Evolutionary conservation across 1,284 basidiomycete genomes (phyloP).

Genomic region (Filobasidium uniguttulatum): DNA sequence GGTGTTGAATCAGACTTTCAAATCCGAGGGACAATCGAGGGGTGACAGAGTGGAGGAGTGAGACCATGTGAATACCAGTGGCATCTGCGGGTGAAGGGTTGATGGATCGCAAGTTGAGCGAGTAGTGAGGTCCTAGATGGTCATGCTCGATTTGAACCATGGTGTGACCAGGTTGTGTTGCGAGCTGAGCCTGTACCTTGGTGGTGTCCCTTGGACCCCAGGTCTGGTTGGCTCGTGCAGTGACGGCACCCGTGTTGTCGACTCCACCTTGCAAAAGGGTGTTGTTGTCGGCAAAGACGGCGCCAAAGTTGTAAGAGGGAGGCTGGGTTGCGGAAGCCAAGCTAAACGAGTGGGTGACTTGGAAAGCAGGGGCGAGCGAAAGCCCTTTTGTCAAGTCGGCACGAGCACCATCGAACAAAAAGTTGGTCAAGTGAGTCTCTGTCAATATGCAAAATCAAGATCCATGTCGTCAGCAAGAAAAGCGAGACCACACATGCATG

Average conservation of each 20-base stretch:
- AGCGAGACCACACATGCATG: no score
- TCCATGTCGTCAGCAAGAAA: no score
- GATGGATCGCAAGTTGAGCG: constrained; percentile 73
- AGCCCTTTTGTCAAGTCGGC: constrained; percentile 92
- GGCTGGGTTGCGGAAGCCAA: constrained; percentile 45
- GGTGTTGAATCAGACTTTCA: constrained; percentile 74
- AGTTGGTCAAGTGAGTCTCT: constrained; percentile 88
- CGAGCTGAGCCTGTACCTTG: constrained; percentile 69
- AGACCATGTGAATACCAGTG: constrained; percentile 89
- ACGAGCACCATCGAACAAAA: constrained; percentile 89
- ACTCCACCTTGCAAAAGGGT: constrained; percentile 84
- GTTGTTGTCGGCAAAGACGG: constrained; percentile 74
- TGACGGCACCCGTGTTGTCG: constrained; percentile 84
- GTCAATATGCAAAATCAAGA: no score
- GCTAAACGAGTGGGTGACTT: constrained; percentile 92
- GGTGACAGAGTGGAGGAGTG: constrained; percentile 88
- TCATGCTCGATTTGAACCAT: constrained; percentile 94
- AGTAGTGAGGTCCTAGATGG: constrained; percentile 77
- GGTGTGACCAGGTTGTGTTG: constrained; percentile 51
- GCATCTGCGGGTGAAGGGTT: constrained; percentile 81
- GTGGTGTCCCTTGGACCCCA: constrained; percentile 70
- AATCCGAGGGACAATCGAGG: constrained; percentile 80
- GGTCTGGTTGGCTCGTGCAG: constrained; percentile 75
- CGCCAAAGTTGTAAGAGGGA: constrained; percentile 85
- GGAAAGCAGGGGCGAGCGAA: constrained; percentile 88